phyloP scores from a whole-genome alignment of 176 grass and related monocot genomes.

The Zoysia pacifica region DNA sequence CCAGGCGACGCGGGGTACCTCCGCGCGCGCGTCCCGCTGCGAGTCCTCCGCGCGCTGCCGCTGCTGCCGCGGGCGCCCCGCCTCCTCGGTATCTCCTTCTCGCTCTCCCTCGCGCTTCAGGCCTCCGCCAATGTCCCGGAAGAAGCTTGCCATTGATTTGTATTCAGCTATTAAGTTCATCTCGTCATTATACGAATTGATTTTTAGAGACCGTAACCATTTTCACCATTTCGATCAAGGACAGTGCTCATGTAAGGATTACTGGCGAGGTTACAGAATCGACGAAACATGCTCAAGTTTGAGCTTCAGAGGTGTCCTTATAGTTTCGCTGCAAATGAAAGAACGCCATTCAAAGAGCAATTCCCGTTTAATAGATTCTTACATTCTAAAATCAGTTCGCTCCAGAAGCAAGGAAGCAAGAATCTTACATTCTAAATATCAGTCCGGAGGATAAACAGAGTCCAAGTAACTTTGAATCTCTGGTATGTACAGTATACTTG shows the following conservation, averaged over 20 bases:
- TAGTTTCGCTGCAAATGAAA: slow-evolving; percentile 19
- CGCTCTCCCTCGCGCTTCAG: slow-evolving; percentile 55
- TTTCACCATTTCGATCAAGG: slow-evolving; percentile 74
- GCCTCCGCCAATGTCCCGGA: slow-evolving; percentile 4
- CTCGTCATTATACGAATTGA: slow-evolving; percentile 55
- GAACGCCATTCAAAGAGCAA: slow-evolving; percentile 8
- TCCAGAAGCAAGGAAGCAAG: slow-evolving; percentile 5
- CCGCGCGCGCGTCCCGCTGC: slow-evolving; percentile 35
- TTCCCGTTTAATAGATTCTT: background rate
- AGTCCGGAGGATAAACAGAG: slow-evolving; percentile 13
- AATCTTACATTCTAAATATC: slow-evolving; percentile 24
- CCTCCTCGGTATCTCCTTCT: slow-evolving; percentile 55
- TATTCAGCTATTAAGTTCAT: slow-evolving; percentile 68
- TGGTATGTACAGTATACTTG: slow-evolving; percentile 38
- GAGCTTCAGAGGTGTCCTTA: slow-evolving; percentile 20
- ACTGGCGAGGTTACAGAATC: slow-evolving; percentile 54
- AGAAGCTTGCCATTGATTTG: slow-evolving; percentile 68
- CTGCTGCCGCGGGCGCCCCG: slow-evolving; percentile 45
- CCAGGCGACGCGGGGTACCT: slow-evolving; percentile 56
- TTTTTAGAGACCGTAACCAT: slow-evolving; percentile 65
- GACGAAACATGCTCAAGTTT: slow-evolving; percentile 23
- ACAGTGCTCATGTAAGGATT: slow-evolving; percentile 68
- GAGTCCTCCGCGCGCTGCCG: slow-evolving; percentile 37
- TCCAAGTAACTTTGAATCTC: slow-evolving; percentile 38
- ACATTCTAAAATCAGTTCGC: background rate